Evolutionary conservation across 176 grass and related monocot species (phyloP), one percentile per base, ranked within the genome.

Genomic region (Rhipidocladum racemiflorum): DNA sequence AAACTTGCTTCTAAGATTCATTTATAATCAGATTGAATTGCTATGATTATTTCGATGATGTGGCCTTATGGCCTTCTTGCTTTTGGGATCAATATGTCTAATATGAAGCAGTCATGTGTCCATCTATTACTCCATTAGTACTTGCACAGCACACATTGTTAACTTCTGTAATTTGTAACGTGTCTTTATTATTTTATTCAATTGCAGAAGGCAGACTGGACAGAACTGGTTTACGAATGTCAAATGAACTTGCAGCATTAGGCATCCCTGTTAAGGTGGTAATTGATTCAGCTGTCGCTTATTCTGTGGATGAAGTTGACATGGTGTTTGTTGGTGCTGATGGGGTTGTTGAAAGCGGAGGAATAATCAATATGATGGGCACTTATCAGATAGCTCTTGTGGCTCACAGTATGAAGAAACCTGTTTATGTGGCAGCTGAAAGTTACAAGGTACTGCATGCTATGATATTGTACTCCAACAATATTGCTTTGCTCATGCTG

Each of bases 341-440:
- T 93, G 96, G 92, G 48, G 90, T 99, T 77, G 96, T 95, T 70
- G 96, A 99, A 76, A 98, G 96, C 40, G 96, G 96, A 68, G 96
- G 96, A 60, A 95, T 99, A 76, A 99, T 99, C 59, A 99, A 99
- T 82, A 95, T 99, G 96, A 99, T 95, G 96, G 92, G 92, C 16
- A 99, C 96, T 72, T 99, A 99, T 82, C 96, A 99, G 86, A 91
- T 90, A 85, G 96, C 96, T 84, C 86, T 99, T 79, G 92, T 95
- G 28, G 96, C 96, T 60, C 86, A 95, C 76, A 93, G 89, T 78
- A 99, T 99, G 96, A 88, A 95, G 63, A 95, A 91, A 74, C 96
- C 96, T 84, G 80, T 99, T 81, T 95, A 99, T 9, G 96, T 99
- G 28, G 96, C 96, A 40, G 96, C 96, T 27, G 96, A 99, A 93